Evolutionary conservation across 1,284 basidiomycete species (phyloP), one percentile per base, ranked within the genome.

Genomic region (Irpex rosettiformis): DNA sequence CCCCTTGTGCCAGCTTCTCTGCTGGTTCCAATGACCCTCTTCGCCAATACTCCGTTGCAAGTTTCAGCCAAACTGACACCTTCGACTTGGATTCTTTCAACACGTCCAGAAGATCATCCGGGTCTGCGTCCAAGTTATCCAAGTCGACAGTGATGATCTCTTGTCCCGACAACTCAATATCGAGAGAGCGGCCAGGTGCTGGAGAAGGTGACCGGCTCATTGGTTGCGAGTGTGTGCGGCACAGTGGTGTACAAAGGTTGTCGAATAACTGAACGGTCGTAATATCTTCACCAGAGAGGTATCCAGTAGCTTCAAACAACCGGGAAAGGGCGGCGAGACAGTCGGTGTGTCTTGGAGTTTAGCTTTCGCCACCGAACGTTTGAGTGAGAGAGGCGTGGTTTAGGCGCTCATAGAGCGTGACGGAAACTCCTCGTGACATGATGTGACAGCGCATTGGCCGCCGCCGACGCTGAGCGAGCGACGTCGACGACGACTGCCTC

Each of bases 101-200:
- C 3, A 93, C 71, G 60, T 90, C 86, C 6, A 90, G 71, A 7
- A 93, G 80, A 65, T 91, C 89, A 61, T 84, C 81, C 4, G 89
- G 85, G 67, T 81, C 83, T 5, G 85, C 81, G 69, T 91, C 88
- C 54, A 93, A 83, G 65, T 84, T 84, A 73, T 90, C 86, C 42
- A 93, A 79, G 73, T 92, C 88, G 58, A 93, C 85, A 8, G 85
- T 85, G 60, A 93, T 89, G 66, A 91, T 83, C 73, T 90, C 88
- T 71, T 92, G 87, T 7, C 86, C 83, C 47, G 86, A 85, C 3
- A 91, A 78, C 67, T 90, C 88, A 65, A 91, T 89, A 72, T 73
- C 73, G 52, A 74, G 68, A 24, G 71, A 70, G 45, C 73, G 72
- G 42, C 71, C 72, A 33, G 65, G 63, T 6, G 67, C 59, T 55